Evolutionary conservation across 441 rosid species (phyloP), one percentile per base, ranked within the genome.

Genomic region (Isatis lusitanica): DNA sequence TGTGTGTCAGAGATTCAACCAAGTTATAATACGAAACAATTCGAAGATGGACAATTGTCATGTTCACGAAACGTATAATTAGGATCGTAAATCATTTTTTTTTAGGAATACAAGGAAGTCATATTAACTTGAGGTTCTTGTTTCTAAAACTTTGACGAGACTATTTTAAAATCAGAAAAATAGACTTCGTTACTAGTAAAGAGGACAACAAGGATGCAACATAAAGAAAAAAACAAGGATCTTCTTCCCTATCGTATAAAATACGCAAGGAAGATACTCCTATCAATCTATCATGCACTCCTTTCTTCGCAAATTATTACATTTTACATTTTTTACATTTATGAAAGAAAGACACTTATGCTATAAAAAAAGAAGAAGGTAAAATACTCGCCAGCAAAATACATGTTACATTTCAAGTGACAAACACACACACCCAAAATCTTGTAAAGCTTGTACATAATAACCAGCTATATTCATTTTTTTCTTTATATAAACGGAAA

Each of bases 61-160:
- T 63, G 47, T 42, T 53, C 56, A 18, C 4, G 11, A 68, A 46
- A 42, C 57, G 56, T 63, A 42, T 72, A 40, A 10, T 52, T 31
- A 31, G 28, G 55, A 7, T 30, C 7, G 21, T 24, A 24, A 24
- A 12, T 30, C 5, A 40, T 11, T 39, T 4, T 7, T 68, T 36
- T 6, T 8, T 31, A 9, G 44, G n/a, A 42, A 31, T 26, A 26
- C 28, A 26, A 26, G 28, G 28, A 26, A 21, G 2, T 48, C 11
- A 9, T 18, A 2, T 33, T 51, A 52, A 2, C 15, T 50, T 63
- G 16, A 38, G 21, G 7, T 15, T 30, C 6, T 71, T n/a, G 0
- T 31, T 63, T 50, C 12, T 63, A 26, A 64, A 73, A 55, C 71
- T 44, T 56, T 73, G 40, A 64, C 71, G 40, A 15, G 59, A 57